Base-by-base conservation (phyloP, 73 alveolate species). In the Uronychia binucleata region DNA sequence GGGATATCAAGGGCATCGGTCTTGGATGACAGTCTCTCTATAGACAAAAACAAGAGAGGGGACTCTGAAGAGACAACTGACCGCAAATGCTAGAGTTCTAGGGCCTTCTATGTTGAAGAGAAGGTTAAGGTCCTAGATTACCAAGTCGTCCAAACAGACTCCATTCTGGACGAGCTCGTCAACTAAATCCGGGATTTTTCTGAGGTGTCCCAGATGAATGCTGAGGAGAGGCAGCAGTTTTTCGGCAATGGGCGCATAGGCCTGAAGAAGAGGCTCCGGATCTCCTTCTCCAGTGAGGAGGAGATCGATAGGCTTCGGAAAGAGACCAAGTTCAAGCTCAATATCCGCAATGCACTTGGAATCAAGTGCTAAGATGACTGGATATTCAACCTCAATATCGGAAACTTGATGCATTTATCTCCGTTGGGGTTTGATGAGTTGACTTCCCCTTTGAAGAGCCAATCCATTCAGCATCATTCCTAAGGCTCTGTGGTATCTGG, bases 341-440 rank as follows among this genome's bases (percentile, higher is more conserved):
- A 89, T 78, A 90, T 84, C 31, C 57, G 95, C 30, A 84, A 80
- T 79, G 86, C 82, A 13, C 77, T 88, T 0, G 94, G 94, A 28
- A 83, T 88, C 28, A 88, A 77, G 60, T 80, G 83, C 79, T 74
- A 83, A 82, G 94, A 88, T 83, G 94, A 88, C 81, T 88, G 94
- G 94, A 88, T 88, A 14, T 88, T 88, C 32, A 88, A 88, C 34
- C 81, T 88, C 26, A 88, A 88, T 33, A 88, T 88, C 31, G 94
- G 94, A 0, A 88, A 88, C 77, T 84, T 88, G 1, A 88, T 88
- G 94, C 94, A 88, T 77, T 31, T 88, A 60, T 32, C 81, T 1
- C 94, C 94, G 11, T 57, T 88, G 79, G 82, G 84, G 26, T 76
- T 83, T 31, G 94, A 88, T 83, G 94, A 88, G 33, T 75, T 88